These are phyloP conservation scores for Chloranthus sessilifolius DNA, from an alignment of 164 flowering plant species.

Conservation along the genomic window DNA sequence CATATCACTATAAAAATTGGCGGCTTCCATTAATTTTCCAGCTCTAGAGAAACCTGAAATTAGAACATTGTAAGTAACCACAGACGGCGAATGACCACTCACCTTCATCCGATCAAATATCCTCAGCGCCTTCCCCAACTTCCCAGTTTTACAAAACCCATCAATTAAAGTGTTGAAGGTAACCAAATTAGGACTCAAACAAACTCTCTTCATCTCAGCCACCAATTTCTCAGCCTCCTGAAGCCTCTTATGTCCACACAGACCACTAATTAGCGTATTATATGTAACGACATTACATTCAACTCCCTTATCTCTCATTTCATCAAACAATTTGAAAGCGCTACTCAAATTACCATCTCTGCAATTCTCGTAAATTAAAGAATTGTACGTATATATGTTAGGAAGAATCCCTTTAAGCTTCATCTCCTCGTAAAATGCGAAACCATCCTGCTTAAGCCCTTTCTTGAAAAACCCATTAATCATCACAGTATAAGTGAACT, in stretches of 20 bases:
- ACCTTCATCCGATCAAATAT: conserved; percentile 40
- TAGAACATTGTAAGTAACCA: conserved; percentile 56
- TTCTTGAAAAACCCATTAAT: conserved; percentile 61
- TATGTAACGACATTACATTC: conserved; percentile 56
- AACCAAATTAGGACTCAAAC: conserved; percentile 42
- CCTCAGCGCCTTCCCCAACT: conserved; percentile 37
- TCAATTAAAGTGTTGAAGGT: conserved; percentile 57
- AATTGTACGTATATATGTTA: conserved; percentile 53
- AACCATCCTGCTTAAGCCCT: conserved; percentile 54
- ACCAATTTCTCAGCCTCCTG: conserved; percentile 43
- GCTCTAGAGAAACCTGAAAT: conserved; percentile 48
- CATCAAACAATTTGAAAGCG: conserved; percentile 53
- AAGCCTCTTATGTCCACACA: conserved; percentile 34
- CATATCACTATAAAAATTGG: conserved; percentile 53
- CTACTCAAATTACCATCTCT: conserved; percentile 30
- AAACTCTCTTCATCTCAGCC: conserved; percentile 31
- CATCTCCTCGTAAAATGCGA: conserved; percentile 65
- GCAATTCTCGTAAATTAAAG: conserved; percentile 40
- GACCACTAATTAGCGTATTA: conserved; percentile 50
- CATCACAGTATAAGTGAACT: conserved; percentile 55
- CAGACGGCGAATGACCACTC: conserved; percentile 41
- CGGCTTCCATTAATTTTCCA: conserved; percentile 27
- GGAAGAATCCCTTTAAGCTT: conserved; percentile 43
- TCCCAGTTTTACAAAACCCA: conserved; percentile 49
- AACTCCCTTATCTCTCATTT: conserved; percentile 57